Percentiles rank a stretch among this genome's conserved stretches.
Evolutionary conservation across 2,329 filamentous ascomycete species (phyloP).

Genomic region (Botryotinia narcissicola): DNA sequence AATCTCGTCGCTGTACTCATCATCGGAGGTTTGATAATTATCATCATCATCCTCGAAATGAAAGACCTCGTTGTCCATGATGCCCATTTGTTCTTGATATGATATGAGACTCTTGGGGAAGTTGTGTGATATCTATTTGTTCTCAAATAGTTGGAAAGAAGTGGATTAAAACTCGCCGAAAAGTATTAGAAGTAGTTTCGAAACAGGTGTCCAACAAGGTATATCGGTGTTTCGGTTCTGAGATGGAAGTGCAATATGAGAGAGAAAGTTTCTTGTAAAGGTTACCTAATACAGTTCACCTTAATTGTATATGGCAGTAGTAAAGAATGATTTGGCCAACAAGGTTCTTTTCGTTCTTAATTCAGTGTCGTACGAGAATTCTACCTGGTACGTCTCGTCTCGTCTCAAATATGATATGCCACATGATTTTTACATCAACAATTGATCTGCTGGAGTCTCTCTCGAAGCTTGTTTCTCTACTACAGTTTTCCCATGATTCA

Average conservation of each 20-base stretch:
- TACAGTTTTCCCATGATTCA: too few relatives aligned
- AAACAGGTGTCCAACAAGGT: conserved; percentile 4
- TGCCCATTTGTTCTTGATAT: neutral
- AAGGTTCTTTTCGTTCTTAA: neutral
- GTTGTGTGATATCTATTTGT: neutral
- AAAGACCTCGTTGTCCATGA: conserved; percentile 3
- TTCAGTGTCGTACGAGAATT: neutral
- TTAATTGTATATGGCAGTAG: neutral
- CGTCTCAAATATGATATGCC: neutral
- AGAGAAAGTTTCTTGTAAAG: neutral
- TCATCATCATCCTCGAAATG: conserved; percentile 1
- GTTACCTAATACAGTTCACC: neutral
- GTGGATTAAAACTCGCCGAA: neutral
- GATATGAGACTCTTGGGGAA: neutral
- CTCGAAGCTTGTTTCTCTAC: too few relatives aligned
- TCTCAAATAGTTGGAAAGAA: neutral
- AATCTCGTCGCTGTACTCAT: neutral
- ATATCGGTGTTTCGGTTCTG: neutral
- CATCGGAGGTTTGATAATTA: neutral
- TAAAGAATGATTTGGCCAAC: neutral
- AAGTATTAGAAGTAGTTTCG: neutral
- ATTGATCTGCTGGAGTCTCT: too few relatives aligned
- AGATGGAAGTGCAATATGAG: neutral
- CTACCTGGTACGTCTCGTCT: neutral
- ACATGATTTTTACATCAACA: neutral